phyloP scores from a whole-genome alignment of 1,284 basidiomycete genomes.

The Anthracocystis panici-leucophaei region DNA sequence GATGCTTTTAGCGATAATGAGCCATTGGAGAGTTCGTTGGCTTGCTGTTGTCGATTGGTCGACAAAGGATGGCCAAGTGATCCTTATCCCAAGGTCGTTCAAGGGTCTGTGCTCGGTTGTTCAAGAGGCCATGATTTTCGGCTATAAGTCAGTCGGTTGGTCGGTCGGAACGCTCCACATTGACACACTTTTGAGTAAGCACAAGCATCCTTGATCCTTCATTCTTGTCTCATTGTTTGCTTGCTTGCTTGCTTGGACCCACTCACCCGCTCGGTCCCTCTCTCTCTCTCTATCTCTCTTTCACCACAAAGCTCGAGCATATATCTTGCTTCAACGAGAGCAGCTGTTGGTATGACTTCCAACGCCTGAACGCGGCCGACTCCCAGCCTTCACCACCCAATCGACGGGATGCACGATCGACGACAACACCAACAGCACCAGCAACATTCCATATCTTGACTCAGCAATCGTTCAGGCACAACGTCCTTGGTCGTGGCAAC shows the following conservation, averaged over 20 bases:
- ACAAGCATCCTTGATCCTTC: not conserved
- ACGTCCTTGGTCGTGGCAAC: not conserved
- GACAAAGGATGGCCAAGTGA: too few species aligned
- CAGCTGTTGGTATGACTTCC: not conserved
- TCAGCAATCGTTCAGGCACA: not conserved
- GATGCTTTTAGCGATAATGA: too few species aligned
- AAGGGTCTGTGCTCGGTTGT: too few species aligned
- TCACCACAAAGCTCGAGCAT: not conserved
- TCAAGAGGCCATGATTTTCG: too few species aligned
- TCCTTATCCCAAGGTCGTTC: too few species aligned
- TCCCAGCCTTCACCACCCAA: not conserved
- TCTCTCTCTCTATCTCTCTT: not conserved
- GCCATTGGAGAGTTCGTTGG: too few species aligned
- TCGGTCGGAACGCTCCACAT: conserved; percentile 4
- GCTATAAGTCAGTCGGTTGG: too few species aligned
- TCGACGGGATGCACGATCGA: conserved; percentile 1
- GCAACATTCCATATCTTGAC: not conserved
- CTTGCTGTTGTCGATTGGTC: too few species aligned
- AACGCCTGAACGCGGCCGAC: not conserved
- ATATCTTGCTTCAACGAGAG: not conserved
- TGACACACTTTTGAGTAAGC: not conserved
- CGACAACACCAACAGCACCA: not conserved
- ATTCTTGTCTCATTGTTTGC: not conserved
- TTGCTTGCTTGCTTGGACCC: not conserved
- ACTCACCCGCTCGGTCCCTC: not conserved